Evolutionary conservation across 202 grass and related monocot genomes (phyloP).

Genomic region (Setaria viridis): DNA sequence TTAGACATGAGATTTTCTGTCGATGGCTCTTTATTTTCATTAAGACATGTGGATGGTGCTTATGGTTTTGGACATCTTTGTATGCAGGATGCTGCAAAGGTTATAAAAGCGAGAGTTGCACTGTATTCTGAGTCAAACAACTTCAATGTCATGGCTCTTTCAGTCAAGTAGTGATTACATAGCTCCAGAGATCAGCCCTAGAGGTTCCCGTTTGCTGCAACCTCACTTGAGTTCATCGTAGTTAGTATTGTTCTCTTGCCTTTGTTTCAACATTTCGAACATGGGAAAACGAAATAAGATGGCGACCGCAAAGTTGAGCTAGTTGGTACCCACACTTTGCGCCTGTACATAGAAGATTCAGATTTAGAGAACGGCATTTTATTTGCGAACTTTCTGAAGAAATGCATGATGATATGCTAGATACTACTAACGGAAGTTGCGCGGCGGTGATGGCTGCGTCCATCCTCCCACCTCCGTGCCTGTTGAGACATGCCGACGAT

Average conservation of each 20-base stretch:
- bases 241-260: neutral
- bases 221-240: neutral
- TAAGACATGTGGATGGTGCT: neutral
- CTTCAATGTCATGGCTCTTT: constrained; percentile 87
- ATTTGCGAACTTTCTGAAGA: neutral
- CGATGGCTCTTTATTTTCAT: neutral
- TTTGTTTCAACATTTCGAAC: neutral
- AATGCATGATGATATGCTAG: no score
- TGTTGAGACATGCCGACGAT: no score
- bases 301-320: neutral
- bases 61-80: constrained; percentile 25
- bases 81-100: constrained; percentile 65
- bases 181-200: neutral
- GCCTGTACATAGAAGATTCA: neutral
- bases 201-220: neutral
- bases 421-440: neutral
- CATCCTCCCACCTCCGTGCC: no score
- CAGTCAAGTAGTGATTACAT: constrained; percentile 37
- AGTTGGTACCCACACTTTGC: neutral
- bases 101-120: constrained; percentile 63
- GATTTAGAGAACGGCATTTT: neutral
- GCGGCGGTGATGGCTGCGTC: neutral
- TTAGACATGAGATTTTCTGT: neutral
- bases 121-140: constrained; percentile 66
- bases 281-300: neutral